These are phyloP conservation scores for Plasmodium inui DNA, from an alignment of 169 alveolate species.

Conservation along the genomic window DNA sequence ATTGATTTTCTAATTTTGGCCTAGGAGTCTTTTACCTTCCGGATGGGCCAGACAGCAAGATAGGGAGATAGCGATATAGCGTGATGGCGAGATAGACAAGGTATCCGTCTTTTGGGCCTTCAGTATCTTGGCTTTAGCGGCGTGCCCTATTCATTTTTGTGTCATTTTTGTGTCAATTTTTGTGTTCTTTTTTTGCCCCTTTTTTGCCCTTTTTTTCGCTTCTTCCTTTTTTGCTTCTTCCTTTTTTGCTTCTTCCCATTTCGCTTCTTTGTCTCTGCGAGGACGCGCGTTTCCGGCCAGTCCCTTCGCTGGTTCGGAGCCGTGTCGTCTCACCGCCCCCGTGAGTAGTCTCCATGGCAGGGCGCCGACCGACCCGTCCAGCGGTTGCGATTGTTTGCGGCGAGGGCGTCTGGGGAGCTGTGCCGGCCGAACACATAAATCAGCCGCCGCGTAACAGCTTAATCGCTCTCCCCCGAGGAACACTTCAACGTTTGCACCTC, in stretches of 20 bases:
- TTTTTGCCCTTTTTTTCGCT: background rate
- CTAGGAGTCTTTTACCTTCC: background rate
- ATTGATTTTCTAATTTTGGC: slow-evolving; percentile 14
- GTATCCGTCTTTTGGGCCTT: background rate
- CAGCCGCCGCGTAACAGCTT: background rate
- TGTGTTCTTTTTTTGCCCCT: background rate
- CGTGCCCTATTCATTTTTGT: background rate
- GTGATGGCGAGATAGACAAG: background rate
- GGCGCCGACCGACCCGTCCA: background rate
- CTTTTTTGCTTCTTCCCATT: background rate
- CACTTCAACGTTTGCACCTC: background rate
- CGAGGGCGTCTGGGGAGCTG: background rate
- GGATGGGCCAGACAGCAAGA: background rate
- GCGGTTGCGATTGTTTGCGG: background rate
- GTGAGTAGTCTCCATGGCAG: background rate
- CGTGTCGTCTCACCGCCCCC: background rate
- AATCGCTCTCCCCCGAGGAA: background rate
- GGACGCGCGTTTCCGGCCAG: background rate
- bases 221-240: background rate
- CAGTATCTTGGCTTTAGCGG: background rate
- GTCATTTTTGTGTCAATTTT: background rate
- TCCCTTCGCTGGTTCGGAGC: background rate
- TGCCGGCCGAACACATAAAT: background rate
- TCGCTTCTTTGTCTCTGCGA: background rate
- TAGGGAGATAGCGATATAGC: background rate